phyloP scores from a whole-genome alignment of 1,284 basidiomycete genomes.

The Trametes hirsuta region DNA sequence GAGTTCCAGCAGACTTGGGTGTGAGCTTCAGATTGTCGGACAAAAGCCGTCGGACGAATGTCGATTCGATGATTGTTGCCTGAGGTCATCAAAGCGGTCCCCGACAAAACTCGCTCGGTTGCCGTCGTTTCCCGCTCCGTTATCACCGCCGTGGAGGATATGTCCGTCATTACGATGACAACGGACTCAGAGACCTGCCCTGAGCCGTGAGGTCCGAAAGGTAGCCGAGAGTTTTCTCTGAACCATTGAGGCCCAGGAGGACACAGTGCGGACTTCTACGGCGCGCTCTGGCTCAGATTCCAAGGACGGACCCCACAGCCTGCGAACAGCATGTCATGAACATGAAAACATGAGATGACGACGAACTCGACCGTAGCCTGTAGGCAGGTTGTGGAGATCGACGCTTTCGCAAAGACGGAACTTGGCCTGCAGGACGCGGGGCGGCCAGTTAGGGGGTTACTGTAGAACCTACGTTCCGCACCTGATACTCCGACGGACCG shows the following conservation, averaged over 20 bases:
- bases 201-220: too few relatives aligned
- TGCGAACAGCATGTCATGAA: not conserved
- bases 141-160: too few relatives aligned
- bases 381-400: not conserved
- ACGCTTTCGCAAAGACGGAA: not conserved
- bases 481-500: conserved; percentile 3
- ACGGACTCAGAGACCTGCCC: too few relatives aligned
- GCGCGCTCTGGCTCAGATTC: not conserved
- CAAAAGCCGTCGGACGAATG: not conserved
- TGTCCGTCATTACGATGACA: too few relatives aligned
- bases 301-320: not conserved
- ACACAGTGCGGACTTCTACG: not conserved
- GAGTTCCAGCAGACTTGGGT: not conserved
- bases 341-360: not conserved
- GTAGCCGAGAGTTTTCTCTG: too few relatives aligned
- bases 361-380: not conserved
- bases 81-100: too few relatives aligned
- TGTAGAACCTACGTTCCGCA: not conserved
- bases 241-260: not conserved
- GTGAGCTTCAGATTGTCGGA: not conserved
- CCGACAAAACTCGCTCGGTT: too few relatives aligned
- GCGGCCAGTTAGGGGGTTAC: not conserved
- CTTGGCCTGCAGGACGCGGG: conserved; percentile 12
- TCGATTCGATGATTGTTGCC: too few relatives aligned
- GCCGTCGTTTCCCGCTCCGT: too few relatives aligned